Base-by-base conservation (phyloP, 202 grass and related monocot species). In the Brachypodium distachyon region DNA sequence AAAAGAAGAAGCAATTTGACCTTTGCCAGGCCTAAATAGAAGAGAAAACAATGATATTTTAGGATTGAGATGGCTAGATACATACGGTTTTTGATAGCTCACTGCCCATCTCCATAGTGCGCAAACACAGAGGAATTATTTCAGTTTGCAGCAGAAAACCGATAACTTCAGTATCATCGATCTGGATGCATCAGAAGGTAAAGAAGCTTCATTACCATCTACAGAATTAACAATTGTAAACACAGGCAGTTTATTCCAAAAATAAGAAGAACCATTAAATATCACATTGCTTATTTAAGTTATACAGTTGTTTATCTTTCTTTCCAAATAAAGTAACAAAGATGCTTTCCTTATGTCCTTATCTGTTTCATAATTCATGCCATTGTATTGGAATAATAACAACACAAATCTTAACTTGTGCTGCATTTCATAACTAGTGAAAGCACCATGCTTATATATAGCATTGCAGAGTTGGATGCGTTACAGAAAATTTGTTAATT, bases 61-160 rank as follows among this genome's bases (percentile, higher is more conserved):
- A 77, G 25, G 29, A 44, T 75, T 40, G 54, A 72, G 28, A 71
- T 82, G 57, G 50, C n/a, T 21, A 23, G 76, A 41, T 41, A 87
- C 85, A 71, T 87, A 95, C 92, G 7, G 96, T 99, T 87, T 99
- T 99, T 17, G 96, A 99, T 1, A 99, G 87, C 79, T 99, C 92
- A 78, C 96, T 95, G 29, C 96, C 96, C 96, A 99, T 99, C 82
- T 99, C 96, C 96, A 99, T 99, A 38, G 96, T 99, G 39, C 92
- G 87, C 44, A 99, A 63, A 25, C 96, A 99, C 64, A 99, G 64
- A 70, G 96, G 96, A 86, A 99, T 99, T 85, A 99, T 99, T 95
- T 98, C 96, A 78, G 96, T 98, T 78, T 98, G 96, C 37, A 98
- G 91, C 66, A 98, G 86, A 92, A 99, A 99, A 80, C 89, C 81